These are phyloP conservation scores for Geosmithia morbida DNA, from an alignment of 2,329 filamentous ascomycete genomes.

Conservation along the genomic window DNA sequence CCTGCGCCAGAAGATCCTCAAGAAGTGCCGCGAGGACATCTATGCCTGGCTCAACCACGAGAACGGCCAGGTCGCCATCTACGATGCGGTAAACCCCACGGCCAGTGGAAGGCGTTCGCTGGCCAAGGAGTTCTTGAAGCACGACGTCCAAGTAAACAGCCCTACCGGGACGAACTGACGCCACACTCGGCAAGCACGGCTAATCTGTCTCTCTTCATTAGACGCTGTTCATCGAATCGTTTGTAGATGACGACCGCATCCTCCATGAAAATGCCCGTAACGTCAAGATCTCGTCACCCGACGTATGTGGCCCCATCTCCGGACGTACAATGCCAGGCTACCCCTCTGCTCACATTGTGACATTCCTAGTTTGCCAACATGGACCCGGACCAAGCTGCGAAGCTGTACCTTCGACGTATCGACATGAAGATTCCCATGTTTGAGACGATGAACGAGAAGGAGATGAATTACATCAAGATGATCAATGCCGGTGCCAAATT, in stretches of 20 bases:
- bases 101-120: conserved; percentile 68
- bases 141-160: conserved; percentile 65
- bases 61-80: conserved; percentile 96
- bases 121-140: conserved; percentile 94
- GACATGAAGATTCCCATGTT: conserved; percentile 88
- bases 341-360: neutral
- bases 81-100: conserved; percentile 92
- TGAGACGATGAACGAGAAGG: conserved; percentile 87
- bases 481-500: conserved; percentile 91
- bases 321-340: neutral
- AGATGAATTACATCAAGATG: conserved; percentile 98
- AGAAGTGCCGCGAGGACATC: conserved; percentile 94
- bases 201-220: conserved; percentile 18
- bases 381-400: conserved; percentile 82
- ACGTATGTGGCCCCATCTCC: conserved; percentile 39
- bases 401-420: conserved; percentile 81
- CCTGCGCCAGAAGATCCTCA: conserved; percentile 89
- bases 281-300: conserved; percentile 95
- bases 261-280: conserved; percentile 93
- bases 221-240: conserved; percentile 94
- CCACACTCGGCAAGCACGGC: neutral
- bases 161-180: neutral
- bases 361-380: conserved; percentile 63
- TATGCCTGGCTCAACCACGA: conserved; percentile 94
- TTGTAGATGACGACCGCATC: conserved; percentile 83